A percentile compares a stretch with the other conserved stretches of the same genome.
phyloP scores from a whole-genome alignment of 2,329 filamentous ascomycete species.

The Penicillium sp. region DNA sequence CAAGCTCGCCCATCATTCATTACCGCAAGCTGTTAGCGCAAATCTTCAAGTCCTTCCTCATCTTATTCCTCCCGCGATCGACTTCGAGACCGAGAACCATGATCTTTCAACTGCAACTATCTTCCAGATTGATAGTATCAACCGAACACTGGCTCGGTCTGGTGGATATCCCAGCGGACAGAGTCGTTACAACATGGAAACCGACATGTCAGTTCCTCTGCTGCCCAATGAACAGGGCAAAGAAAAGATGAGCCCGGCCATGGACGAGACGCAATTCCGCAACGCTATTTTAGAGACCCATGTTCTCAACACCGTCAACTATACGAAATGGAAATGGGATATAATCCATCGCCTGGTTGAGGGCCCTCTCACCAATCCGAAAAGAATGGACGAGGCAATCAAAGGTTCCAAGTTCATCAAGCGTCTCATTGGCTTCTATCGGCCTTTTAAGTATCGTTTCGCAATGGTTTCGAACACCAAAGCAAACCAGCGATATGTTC shows the following conservation, averaged over 20 bases:
- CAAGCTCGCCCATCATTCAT: constrained; percentile 80
- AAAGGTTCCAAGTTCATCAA: constrained; percentile 97
- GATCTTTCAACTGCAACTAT: constrained; percentile 86
- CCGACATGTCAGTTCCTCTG: constrained; percentile 48
- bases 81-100: constrained; percentile 70
- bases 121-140: constrained; percentile 98
- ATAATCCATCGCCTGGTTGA: constrained; percentile 88
- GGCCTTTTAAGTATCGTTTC: constrained; percentile 96
- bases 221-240: constrained; percentile 44
- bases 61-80: constrained; percentile 74
- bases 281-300: constrained; percentile 70
- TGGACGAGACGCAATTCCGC: constrained; percentile 67
- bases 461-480: constrained; percentile 87
- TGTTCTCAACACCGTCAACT: constrained; percentile 86
- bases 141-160: constrained; percentile 84
- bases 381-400: constrained; percentile 89
- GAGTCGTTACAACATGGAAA: constrained; percentile 45
- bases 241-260: constrained; percentile 61
- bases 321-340: constrained; percentile 97
- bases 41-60: constrained; percentile 86
- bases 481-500: constrained; percentile 90
- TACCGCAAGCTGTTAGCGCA: constrained; percentile 80
- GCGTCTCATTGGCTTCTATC: constrained; percentile 88
- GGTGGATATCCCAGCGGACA: constrained; percentile 48
- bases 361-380: constrained; percentile 85